These are phyloP conservation scores for Amesomyces nigricolor DNA, from an alignment of 2,329 filamentous ascomycete genomes.

Conservation along the genomic window DNA sequence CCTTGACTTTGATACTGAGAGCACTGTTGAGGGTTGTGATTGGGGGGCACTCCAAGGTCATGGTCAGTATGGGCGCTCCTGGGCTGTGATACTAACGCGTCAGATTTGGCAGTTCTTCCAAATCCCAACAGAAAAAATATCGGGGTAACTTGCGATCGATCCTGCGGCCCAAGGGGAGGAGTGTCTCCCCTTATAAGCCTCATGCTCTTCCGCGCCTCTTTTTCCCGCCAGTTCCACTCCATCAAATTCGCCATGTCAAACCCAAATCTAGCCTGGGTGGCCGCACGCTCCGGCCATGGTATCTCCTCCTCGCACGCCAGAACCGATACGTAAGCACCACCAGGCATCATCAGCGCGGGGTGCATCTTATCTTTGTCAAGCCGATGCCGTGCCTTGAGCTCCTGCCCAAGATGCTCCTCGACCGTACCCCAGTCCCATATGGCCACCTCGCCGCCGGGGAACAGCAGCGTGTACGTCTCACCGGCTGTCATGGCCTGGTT, in stretches of 20 bases:
- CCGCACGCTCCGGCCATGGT: no score
- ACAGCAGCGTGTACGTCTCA: no score
- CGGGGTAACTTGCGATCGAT: not conserved
- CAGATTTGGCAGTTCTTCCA: not conserved
- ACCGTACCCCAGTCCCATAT: not conserved
- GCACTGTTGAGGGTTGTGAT: not conserved
- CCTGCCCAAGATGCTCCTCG: no score
- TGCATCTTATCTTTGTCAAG: no score
- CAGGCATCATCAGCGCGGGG: no score
- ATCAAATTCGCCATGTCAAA: not conserved
- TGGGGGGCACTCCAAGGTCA: not conserved
- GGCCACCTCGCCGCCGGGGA: no score
- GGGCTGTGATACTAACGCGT: not conserved
- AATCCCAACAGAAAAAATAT: not conserved
- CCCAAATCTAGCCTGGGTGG: not conserved
- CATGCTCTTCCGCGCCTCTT: not conserved
- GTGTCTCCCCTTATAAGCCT: not conserved
- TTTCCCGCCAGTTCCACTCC: not conserved
- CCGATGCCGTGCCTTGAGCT: no score
- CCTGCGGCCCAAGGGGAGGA: not conserved
- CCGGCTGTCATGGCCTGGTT: not conserved
- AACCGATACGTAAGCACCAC: no score
- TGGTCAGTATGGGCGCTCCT: not conserved
- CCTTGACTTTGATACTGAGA: not conserved
- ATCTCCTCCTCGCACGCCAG: no score